These are phyloP conservation scores for Gentiana dahurica DNA, from an alignment of 257 asterid species.

Conservation along the genomic window DNA sequence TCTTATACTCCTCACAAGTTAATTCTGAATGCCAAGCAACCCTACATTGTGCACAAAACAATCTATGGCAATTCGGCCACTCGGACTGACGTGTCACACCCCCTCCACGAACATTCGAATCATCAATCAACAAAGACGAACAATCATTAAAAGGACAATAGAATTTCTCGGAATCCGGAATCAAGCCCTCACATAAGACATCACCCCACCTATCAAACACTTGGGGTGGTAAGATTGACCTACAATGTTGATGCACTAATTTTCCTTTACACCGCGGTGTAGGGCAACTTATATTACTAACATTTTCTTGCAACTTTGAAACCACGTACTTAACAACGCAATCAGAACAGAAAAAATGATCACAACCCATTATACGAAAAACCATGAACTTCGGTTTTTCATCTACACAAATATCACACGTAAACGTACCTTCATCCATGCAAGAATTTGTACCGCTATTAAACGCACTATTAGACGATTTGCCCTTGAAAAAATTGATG, in stretches of 20 bases:
- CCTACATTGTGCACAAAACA: slow-evolving; percentile 45
- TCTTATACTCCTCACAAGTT: slow-evolving; percentile 54
- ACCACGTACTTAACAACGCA: slow-evolving; percentile 47
- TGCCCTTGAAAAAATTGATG: no score
- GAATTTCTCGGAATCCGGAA: slow-evolving; percentile 48
- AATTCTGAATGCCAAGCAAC: slow-evolving; percentile 71
- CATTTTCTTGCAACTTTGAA: slow-evolving; percentile 34
- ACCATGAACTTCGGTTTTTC: no score
- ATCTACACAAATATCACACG: no score
- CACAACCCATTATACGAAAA: slow-evolving; percentile 12
- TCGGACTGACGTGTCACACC: slow-evolving; percentile 4
- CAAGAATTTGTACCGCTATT: no score
- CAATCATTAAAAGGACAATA: slow-evolving; percentile 62
- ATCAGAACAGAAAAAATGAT: slow-evolving; percentile 46
- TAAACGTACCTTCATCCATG: no score
- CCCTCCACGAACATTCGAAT: slow-evolving; percentile 9
- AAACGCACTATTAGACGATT: no score
- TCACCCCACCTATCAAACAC: slow-evolving; percentile 45
- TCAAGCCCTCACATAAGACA: slow-evolving; percentile 35
- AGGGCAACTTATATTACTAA: slow-evolving; percentile 31
- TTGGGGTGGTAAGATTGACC: slow-evolving; percentile 33
- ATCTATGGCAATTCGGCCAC: slow-evolving; percentile 48
- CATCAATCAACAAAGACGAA: slow-evolving; percentile 48
- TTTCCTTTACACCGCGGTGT: slow-evolving; percentile 31
- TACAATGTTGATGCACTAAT: slow-evolving; percentile 26